Conservation (phyloP, 495 filamentous ascomycete genomes). For the Cryomyces minteri region DNA sequence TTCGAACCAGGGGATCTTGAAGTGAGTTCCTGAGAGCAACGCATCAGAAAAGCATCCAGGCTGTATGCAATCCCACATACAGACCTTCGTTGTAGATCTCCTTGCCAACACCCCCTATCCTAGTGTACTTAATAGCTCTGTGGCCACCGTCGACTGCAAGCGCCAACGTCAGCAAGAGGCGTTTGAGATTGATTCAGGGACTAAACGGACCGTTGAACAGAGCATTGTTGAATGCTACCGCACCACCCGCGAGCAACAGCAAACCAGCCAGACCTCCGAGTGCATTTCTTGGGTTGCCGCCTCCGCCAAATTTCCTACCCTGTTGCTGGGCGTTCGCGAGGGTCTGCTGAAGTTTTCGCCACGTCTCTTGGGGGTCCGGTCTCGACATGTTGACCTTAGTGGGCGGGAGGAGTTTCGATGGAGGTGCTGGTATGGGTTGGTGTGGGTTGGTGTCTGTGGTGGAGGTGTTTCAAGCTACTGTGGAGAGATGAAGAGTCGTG, state of each 20-base stretch:
- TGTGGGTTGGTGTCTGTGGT: too few relatives aligned
- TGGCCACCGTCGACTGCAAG: conserved; percentile 84
- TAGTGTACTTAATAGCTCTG: conserved; percentile 94
- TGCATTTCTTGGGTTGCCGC: conserved; percentile 16
- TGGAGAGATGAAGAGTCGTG: too few relatives aligned
- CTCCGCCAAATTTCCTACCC: conserved; percentile 30
- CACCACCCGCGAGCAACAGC: conserved; percentile 44
- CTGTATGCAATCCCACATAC: not conserved
- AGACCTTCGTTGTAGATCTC: conserved; percentile 93
- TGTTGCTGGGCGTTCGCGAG: conserved; percentile 31
- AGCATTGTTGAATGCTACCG: conserved; percentile 53
- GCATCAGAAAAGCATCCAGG: conserved; percentile 1
- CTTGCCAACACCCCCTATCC: conserved; percentile 83
- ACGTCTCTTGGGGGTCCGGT: conserved; percentile 29
- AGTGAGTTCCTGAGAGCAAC: conserved; percentile 55
- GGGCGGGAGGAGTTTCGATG: too few relatives aligned
- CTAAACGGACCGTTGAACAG: conserved; percentile 66
- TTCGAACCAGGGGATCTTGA: conserved; percentile 91
- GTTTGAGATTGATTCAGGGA: not conserved
- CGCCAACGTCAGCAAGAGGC: not conserved
- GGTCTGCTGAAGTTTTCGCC: conserved; percentile 42
- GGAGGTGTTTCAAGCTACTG: too few relatives aligned
- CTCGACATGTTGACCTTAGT: too few relatives aligned
- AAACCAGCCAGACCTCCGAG: conserved; percentile 23
- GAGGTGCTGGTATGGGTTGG: too few relatives aligned